Evolutionary conservation across 805 yeast species (phyloP).

Genomic region (Starmerella asiatica): DNA sequence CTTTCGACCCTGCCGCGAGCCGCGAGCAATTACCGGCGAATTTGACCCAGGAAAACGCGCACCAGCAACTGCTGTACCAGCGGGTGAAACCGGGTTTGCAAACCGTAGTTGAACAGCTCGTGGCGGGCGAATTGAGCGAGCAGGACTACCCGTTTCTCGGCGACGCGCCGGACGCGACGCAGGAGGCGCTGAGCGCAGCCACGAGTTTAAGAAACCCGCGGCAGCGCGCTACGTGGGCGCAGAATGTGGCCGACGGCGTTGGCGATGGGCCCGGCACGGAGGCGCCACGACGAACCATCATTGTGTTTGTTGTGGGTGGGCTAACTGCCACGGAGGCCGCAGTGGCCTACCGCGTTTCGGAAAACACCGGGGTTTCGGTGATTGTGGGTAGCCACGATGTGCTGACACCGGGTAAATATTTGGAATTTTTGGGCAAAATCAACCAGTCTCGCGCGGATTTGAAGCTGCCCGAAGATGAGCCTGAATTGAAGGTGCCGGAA

Average conservation of each 20-base stretch:
- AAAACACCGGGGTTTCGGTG: slow-evolving; percentile 46
- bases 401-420: slow-evolving; percentile 32
- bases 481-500: slow-evolving; percentile 24
- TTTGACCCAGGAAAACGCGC: slow-evolving; percentile 16
- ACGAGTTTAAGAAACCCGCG: slow-evolving; percentile 56
- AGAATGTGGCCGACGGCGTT: slow-evolving; percentile 22
- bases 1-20: slow-evolving; percentile 3
- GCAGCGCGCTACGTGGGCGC: slow-evolving; percentile 69
- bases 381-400: slow-evolving; percentile 71
- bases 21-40: slow-evolving; percentile 7
- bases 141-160: slow-evolving; percentile 58
- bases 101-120: slow-evolving; percentile 39
- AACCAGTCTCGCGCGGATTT: slow-evolving; percentile 23
- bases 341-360: slow-evolving; percentile 56
- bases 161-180: slow-evolving; percentile 30
- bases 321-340: slow-evolving; percentile 70
- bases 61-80: slow-evolving; percentile 37
- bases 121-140: slow-evolving; percentile 39
- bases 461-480: slow-evolving; percentile 24
- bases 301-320: slow-evolving; percentile 83
- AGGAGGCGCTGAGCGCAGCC: slow-evolving; percentile 28
- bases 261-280: background rate
- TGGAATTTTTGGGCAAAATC: slow-evolving; percentile 24
- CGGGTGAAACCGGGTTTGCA: slow-evolving; percentile 62
- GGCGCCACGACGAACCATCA: slow-evolving; percentile 29